Base-by-base conservation (phyloP, 169 alveolate species). In the Blepharisma undulans region DNA sequence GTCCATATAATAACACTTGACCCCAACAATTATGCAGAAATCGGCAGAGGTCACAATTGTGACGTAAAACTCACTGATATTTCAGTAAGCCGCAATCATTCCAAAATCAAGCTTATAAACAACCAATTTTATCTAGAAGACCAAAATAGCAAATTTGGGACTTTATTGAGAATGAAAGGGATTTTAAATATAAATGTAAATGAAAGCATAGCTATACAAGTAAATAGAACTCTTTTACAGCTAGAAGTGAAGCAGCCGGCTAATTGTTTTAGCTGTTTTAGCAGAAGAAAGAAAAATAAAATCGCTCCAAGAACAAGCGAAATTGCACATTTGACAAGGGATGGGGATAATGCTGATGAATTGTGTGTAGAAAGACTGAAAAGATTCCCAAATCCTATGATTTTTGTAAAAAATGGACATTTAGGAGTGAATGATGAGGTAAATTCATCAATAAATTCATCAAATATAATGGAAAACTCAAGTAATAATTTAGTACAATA, bases 21-120 rank as follows among this genome's bases (percentile, higher is more conserved):
- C 2, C 36, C 29, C 19, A 25, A 29, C 6, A 22, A 72, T 22
- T 72, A 1, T 72, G 80, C 36, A 72, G 33, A 72, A 2, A 22
- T 97, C 85, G 99, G 99, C 66, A 97, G 99, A 87, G 99, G 99
- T 14, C 99, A 99, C 92, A 99, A 99, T 90, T 97, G 99, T 82
- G 99, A 99, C 81, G 98, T 99, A 76, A 97, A 99, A 87, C 98
- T 99, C 36, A 98, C 99, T 33, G 99, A 99, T 94, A 97, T 97
- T 30, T 99, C 98, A 33, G 98, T 99, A 60, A 99, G 99, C 14
- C 97, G 99, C 89, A 95, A 94, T 30, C 99, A 99, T 93, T 99
- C 99, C 33, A 97, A 97, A 36, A 96, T 99, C 66, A 94, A 97
- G 79, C 97, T 96, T 92, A 98, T 96, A 90, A 95, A 95, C 16